Evolutionary conservation across 345 rosid species (phyloP), one percentile per base, ranked within the genome.

Genomic region (Rhizophora mangle): DNA sequence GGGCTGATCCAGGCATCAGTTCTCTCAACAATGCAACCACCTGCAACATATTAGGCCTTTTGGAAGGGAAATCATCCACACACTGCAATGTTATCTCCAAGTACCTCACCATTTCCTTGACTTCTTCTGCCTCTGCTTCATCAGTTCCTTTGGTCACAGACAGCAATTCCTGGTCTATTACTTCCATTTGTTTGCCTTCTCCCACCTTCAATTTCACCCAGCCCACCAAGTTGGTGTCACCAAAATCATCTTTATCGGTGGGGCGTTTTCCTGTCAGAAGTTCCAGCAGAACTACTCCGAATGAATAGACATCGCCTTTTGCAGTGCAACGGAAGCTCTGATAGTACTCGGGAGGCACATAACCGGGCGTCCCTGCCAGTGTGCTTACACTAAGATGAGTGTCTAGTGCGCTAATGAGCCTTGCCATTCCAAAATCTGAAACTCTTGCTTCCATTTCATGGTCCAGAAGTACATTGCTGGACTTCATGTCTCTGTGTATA

Each of bases 391-490:
- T 94, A 62, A 94, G 80, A 74, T 94, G 98, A 4, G 97, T 94
- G 84, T 94, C 98, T 0, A 94, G 87, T 7, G 97, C 98, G 15
- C 97, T 94, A 36, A 94, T 94, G 54, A 94, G 85, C 81, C 98
- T 81, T 19, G 98, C 98, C 98, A 94, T 94, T 54, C 98, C 98
- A 10, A 94, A 94, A 85, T 94, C 98, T 0, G 98, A 94, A 56
- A 94, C 96, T 56, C 98, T 85, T 46, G 98, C 88, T 72, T 91
- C 98, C 97, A 94, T 80, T 52, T 94, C 97, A n/a, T 89, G 82
- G 73, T 94, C 98, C 5, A 94, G 65, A 18, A 94, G 81, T 5
- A 94, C 98, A 37, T 94, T 94, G 77, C 98, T 91, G 4, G 98
- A 89, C 74, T 94, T 94, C 97, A 94, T 91, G 75, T 94, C 98